Base-by-base conservation (phyloP, 208 protist genomes). In the Porcisia deanei region DNA sequence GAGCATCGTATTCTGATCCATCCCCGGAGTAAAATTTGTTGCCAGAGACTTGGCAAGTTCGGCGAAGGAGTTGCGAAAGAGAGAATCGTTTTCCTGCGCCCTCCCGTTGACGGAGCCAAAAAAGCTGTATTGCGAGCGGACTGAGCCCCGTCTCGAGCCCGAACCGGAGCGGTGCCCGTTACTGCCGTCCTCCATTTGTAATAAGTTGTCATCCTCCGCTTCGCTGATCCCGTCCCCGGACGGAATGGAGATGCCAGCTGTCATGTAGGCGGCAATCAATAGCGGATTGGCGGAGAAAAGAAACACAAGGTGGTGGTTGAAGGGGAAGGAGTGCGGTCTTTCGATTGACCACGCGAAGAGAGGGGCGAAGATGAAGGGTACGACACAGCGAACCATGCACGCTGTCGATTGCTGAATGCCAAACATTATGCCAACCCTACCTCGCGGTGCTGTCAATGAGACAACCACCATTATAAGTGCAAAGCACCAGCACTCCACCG, bases 291-390 rank as follows among this genome's bases (percentile, higher is more conserved):
- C 82, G 16, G 77, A 74, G 1, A 96, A 59, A 16, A 91, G 70
- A 76, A 96, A 96, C 6, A 88, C 73, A 18, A 94, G 75, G 60
- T 85, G 88, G 45, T 93, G 85, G 61, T 96, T 94, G 71, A 94
- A 94, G 9, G 92, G 92, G 60, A 91, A 93, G 9, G 41, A 6
- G 53, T 83, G 77, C 20, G 7, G n/a, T 10, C 54, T 45, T 5
- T 63, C n/a, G 39, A 96, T 86, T 22, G 92, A 95, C 89, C 90
- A 95, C 25, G 92, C 92, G 80, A 95, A 96, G 37, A 95, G 54
- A 9, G 90, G 89, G 14, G 92, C 84, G 66, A 86, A 84, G 39
- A 89, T 60, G 45, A 93, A 87, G 0, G 92, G 92, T 22, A 89
- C 81, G 25, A 85, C 58, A 49, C 83, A 87, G 10, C 92, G 90